These are phyloP conservation scores for Musa acuminata DNA, from an alignment of 176 grass and related monocot species.

Conservation along the genomic window DNA sequence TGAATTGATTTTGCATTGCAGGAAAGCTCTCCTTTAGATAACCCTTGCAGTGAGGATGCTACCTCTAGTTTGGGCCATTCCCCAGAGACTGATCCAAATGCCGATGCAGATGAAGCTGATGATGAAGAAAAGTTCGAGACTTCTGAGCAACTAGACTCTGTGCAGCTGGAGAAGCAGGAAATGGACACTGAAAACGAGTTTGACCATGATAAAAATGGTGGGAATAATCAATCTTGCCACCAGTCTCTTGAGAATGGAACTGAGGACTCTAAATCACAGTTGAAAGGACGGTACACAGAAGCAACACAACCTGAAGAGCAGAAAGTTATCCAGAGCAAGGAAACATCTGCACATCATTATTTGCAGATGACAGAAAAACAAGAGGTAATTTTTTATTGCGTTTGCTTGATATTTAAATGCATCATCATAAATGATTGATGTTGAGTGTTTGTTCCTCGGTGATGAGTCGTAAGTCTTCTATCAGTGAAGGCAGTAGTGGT, in stretches of 20 bases:
- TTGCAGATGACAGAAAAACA: neutral
- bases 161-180: constrained; percentile 18
- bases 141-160: constrained; percentile 1
- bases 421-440: neutral
- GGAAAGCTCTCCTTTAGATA: constrained; percentile 36
- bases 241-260: constrained; percentile 27
- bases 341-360: constrained; percentile 19
- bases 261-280: constrained; percentile 32
- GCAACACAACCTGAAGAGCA: constrained; percentile 36
- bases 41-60: constrained; percentile 45
- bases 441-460: no score
- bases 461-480: no score
- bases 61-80: constrained; percentile 48
- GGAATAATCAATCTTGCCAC: constrained; percentile 14
- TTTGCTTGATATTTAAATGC: neutral
- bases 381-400: neutral
- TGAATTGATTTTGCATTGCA: constrained; percentile 13
- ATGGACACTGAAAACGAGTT: constrained; percentile 27
- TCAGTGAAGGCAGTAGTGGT: no score
- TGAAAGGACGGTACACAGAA: constrained; percentile 29
- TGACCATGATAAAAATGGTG: constrained; percentile 21
- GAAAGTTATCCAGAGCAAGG: constrained; percentile 25
- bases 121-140: constrained; percentile 8
- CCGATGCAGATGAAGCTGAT: constrained; percentile 20
- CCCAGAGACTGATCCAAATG: constrained; percentile 31